A percentile compares a stretch with the other conserved stretches of the same genome.
These are phyloP conservation scores for Friedmanniomyces simplex DNA, from an alignment of 495 filamentous ascomycete species.

Conservation along the genomic window DNA sequence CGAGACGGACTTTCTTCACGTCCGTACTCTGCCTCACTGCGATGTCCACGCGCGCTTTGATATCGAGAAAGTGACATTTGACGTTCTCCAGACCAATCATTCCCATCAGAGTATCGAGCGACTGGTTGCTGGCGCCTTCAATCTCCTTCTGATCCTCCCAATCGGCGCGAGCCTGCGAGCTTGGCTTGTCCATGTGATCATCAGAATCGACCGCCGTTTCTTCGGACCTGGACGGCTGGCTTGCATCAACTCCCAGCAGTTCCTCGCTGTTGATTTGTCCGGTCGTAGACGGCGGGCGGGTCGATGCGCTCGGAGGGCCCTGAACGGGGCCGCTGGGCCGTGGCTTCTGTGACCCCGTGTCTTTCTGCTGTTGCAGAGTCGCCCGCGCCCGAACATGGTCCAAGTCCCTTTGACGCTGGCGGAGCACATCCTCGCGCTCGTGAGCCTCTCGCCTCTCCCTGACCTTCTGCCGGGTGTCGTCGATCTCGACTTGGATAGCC, in stretches of 20 bases:
- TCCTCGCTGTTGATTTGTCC: too few species aligned
- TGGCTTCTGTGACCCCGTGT: neutral
- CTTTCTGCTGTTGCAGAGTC: neutral
- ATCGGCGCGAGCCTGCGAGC: conserved; percentile 21
- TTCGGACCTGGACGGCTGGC: neutral
- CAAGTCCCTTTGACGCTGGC: conserved; percentile 37
- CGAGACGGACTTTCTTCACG: conserved; percentile 50
- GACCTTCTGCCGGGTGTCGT: conserved; percentile 37
- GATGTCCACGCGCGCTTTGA: conserved; percentile 60
- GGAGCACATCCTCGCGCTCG: conserved; percentile 37
- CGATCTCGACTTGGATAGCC: conserved; percentile 49
- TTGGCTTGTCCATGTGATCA: too few species aligned
- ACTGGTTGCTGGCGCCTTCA: conserved; percentile 40
- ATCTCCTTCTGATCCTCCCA: conserved; percentile 52
- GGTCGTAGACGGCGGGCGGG: too few species aligned
- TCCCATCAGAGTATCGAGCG: conserved; percentile 55
- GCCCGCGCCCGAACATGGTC: neutral
- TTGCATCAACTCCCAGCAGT: neutral
- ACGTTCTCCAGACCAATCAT: conserved; percentile 67
- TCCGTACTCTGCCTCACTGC: conserved; percentile 45
- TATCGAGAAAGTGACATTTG: conserved; percentile 51
- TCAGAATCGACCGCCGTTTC: too few species aligned
- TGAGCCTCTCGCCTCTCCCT: conserved; percentile 39
- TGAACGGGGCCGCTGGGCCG: too few species aligned
- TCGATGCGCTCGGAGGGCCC: too few species aligned